Evolutionary conservation across 768 basidiomycete genomes (phyloP).

Genomic region (Harrya chromipes): DNA sequence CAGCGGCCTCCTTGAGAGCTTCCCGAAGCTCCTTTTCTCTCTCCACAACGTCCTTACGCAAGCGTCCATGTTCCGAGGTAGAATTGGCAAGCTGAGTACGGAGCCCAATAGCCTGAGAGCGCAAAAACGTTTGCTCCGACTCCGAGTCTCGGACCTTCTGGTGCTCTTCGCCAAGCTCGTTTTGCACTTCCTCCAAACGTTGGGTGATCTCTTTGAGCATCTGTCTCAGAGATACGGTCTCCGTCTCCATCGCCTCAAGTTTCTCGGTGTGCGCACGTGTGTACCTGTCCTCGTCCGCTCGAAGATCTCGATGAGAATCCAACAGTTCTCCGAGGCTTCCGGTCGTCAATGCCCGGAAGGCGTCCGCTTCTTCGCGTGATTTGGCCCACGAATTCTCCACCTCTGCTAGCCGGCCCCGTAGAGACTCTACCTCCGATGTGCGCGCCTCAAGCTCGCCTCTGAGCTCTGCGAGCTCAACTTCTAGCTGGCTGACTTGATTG

Average conservation of each 20-base stretch:
- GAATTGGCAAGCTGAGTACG: conserved; percentile 70
- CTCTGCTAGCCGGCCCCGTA: conserved; percentile 64
- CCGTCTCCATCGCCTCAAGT: conserved; percentile 73
- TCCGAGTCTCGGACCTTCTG: conserved; percentile 62
- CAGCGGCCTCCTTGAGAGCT: conserved; percentile 60
- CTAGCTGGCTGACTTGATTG: conserved; percentile 65
- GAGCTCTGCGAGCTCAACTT: conserved; percentile 74
- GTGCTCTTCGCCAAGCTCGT: conserved; percentile 64
- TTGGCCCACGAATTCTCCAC: conserved; percentile 90
- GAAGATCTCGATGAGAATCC: conserved; percentile 82
- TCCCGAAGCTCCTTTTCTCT: conserved; percentile 66
- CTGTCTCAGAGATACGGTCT: conserved; percentile 69
- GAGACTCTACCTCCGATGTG: conserved; percentile 68
- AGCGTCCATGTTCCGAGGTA: conserved; percentile 61
- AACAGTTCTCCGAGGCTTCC: conserved; percentile 82
- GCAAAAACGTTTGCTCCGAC: conserved; percentile 57
- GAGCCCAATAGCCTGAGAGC: conserved; percentile 71
- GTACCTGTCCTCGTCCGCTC: conserved; percentile 77
- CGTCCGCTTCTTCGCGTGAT: conserved; percentile 91
- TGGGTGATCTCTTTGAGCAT: conserved; percentile 78
- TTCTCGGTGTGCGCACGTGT: conserved; percentile 79
- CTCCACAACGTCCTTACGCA: conserved; percentile 65
- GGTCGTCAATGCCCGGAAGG: conserved; percentile 82
- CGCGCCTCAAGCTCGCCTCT: conserved; percentile 79
- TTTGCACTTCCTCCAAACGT: conserved; percentile 66